A percentile compares a stretch with the other conserved stretches of the same genome.
phyloP scores from a whole-genome alignment of 805 yeast species.

The Saturnispora sanitii region DNA sequence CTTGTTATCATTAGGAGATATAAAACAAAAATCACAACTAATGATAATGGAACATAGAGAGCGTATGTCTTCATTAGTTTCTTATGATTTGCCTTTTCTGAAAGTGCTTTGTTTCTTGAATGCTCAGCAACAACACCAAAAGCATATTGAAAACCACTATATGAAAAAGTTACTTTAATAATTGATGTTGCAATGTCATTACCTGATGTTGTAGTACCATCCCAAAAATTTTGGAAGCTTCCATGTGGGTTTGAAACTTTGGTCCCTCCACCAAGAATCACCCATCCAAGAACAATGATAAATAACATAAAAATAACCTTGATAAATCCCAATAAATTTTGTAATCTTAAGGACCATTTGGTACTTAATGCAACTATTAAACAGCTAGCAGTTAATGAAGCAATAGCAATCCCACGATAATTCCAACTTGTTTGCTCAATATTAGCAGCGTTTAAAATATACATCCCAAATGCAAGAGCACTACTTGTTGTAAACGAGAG shows the following conservation, averaged over 20 bases:
- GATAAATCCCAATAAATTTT: slow-evolving; percentile 58
- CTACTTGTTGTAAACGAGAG: slow-evolving; percentile 85
- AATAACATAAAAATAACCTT: slow-evolving; percentile 62
- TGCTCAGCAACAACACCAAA: slow-evolving; percentile 29
- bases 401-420: slow-evolving; percentile 68
- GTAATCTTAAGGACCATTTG: slow-evolving; percentile 57
- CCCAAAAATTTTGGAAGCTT: slow-evolving; percentile 29
- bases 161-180: slow-evolving; percentile 35
- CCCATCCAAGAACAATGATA: slow-evolving; percentile 74
- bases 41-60: slow-evolving; percentile 67
- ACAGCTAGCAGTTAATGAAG: slow-evolving; percentile 61
- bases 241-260: slow-evolving; percentile 19
- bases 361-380: slow-evolving; percentile 51
- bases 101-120: slow-evolving; percentile 31
- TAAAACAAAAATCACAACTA: slow-evolving; percentile 48
- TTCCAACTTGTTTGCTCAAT: slow-evolving; percentile 63
- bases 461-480: slow-evolving; percentile 72
- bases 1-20: slow-evolving; percentile 74
- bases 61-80: slow-evolving; percentile 41
- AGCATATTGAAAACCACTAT: slow-evolving; percentile 33
- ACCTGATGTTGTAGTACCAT: slow-evolving; percentile 34
- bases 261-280: slow-evolving; percentile 66
- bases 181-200: slow-evolving; percentile 35
- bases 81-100: slow-evolving; percentile 39
- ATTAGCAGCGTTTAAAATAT: slow-evolving; percentile 65